phyloP scores from a whole-genome alignment of 2,329 filamentous ascomycete genomes.

The Pyrenophora teres region DNA sequence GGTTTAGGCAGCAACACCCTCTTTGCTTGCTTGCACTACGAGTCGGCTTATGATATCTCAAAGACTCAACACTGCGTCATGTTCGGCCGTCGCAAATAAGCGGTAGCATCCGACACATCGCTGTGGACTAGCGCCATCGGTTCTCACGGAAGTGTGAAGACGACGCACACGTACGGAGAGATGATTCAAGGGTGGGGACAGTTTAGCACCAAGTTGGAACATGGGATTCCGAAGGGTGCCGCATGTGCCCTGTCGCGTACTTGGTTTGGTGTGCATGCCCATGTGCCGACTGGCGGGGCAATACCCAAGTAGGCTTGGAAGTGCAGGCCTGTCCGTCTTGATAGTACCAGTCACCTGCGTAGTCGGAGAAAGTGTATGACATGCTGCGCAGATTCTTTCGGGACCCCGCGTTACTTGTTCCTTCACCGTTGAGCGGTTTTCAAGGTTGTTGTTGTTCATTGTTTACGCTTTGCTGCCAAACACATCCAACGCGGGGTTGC shows the following conservation, averaged over 20 bases:
- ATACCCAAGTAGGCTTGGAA: background rate
- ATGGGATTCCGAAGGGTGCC: constrained; percentile 14
- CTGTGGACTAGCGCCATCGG: too few relatives aligned
- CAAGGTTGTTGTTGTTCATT: background rate
- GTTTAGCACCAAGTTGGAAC: background rate
- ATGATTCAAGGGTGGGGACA: background rate
- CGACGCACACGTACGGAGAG: too few relatives aligned
- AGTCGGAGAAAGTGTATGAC: constrained; percentile 3
- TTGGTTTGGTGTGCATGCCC: constrained; percentile 4
- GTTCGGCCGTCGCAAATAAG: too few relatives aligned
- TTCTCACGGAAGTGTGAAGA: constrained; percentile 1
- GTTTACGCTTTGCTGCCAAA: constrained; percentile 12
- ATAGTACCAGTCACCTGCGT: constrained; percentile 11
- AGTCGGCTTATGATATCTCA: too few relatives aligned
- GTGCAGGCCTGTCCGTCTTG: constrained; percentile 7
- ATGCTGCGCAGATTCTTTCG: background rate
- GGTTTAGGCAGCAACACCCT: too few relatives aligned
- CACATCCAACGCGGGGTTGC: constrained; percentile 23
- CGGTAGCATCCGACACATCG: background rate
- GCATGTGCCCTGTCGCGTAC: constrained; percentile 15
- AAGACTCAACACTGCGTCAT: too few relatives aligned
- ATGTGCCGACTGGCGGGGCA: constrained; percentile 16
- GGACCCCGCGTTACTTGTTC: background rate
- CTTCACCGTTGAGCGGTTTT: background rate
- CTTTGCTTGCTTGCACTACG: too few relatives aligned